phyloP scores from a whole-genome alignment of 495 filamentous ascomycete species.

The Aspergillus coremiiformis region DNA sequence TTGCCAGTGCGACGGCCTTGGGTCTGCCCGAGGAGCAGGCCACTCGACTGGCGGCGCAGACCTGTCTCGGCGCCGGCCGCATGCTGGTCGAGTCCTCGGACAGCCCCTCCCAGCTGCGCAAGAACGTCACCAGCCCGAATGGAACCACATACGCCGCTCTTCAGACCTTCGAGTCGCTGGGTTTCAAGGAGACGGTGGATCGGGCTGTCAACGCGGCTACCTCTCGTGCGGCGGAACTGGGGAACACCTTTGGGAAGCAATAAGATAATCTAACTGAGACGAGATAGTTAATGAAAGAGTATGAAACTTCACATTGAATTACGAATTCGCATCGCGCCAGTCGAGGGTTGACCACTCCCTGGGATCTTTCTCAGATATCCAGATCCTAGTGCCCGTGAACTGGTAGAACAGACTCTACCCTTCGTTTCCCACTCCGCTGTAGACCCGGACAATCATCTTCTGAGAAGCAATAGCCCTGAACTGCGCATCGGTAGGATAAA shows the following conservation, averaged over 20 bases:
- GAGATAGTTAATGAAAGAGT: too few relatives aligned
- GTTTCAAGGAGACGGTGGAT: slow-evolving; percentile 30
- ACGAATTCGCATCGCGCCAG: too few relatives aligned
- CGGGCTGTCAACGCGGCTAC: slow-evolving; percentile 36
- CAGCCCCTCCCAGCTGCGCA: slow-evolving; percentile 30
- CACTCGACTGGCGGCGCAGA: slow-evolving; percentile 34
- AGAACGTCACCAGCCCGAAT: slow-evolving; percentile 40
- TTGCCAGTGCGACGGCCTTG: slow-evolving; percentile 32
- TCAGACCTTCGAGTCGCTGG: slow-evolving; percentile 29
- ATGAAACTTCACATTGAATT: too few relatives aligned
- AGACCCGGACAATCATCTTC: too few relatives aligned
- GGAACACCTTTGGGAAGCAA: slow-evolving; percentile 14
- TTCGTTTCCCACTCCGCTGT: too few relatives aligned
- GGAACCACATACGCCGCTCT: slow-evolving; percentile 36
- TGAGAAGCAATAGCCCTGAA: too few relatives aligned
- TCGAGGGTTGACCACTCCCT: too few relatives aligned
- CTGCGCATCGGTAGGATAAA: too few relatives aligned
- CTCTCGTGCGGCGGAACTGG: slow-evolving; percentile 29
- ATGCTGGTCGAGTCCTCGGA: slow-evolving; percentile 34
- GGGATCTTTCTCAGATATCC: too few relatives aligned
- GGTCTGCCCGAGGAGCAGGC: slow-evolving; percentile 34
- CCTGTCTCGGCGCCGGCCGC: slow-evolving; percentile 36
- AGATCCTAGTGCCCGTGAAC: too few relatives aligned
- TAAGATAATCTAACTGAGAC: neutral
- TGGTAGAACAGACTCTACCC: too few relatives aligned